Base-by-base conservation (phyloP, 1,284 basidiomycete genomes). In the Xerocomus tenax region DNA sequence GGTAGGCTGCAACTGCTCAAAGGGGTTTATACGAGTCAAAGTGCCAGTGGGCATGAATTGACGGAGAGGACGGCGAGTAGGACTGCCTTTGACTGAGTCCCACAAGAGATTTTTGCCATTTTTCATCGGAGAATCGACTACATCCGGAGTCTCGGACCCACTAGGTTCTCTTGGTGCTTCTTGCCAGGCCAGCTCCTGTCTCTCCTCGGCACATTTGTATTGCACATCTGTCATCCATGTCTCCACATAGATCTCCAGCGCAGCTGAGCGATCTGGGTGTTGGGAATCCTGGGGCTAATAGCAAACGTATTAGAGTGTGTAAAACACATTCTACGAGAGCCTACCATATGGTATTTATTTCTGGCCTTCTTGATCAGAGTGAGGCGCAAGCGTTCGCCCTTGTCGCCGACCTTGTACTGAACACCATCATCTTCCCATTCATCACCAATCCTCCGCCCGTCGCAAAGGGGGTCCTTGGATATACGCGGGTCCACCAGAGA, bases 211-310 rank as follows among this genome's bases (percentile, higher is more conserved):
- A 32, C 73, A 71, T 51, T 74, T 70, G 62, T 83, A 84, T 56
- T 87, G 79, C 48, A 81, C 82, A 45, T 89, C 87, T 7, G 80
- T 79, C 44, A 86, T 71, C 87, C 87, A 89, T 23, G 72, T 75
- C 62, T 88, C 85, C 13, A 88, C 74, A 55, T 77, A 81, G 28
- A 88, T 78, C 52, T 84, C 78, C 16, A 86, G 67, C 52, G 79
- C 77, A 13, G 74, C 77, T 52, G 76, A 69, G 42, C 78, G 76
- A 64, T 89, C 86, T 3, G 83, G 82, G 62, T 89, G 87, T 49
- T 79, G 72, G 15, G 86, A 88, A 60, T 89, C 86, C 50, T 75
- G 69, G 3, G 86, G 86, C 87, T 89, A 55, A 49, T 34, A 30
- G 19, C 29, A 36, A n/a, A 34, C 35, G 45, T 49, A 43, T 58